Conservation (phyloP, 1,284 basidiomycete genomes). For the Sporisorium iseilematis-ciliati region DNA sequence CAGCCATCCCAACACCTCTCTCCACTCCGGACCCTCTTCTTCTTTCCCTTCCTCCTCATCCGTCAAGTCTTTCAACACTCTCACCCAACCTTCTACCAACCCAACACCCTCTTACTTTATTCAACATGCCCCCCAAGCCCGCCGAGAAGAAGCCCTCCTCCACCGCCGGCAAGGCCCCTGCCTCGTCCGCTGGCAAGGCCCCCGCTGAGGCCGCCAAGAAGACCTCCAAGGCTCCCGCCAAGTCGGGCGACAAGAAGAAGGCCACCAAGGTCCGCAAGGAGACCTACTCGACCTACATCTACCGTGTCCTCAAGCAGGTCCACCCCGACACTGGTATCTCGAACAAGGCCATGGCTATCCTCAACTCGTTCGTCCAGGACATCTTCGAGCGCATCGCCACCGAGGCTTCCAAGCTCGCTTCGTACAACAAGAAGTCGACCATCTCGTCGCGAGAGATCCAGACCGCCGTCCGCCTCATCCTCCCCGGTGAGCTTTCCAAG, state of each 20-base stretch:
- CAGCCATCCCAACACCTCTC: constrained; percentile 15
- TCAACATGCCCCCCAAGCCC: constrained; percentile 67
- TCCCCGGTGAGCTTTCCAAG: constrained; percentile 79
- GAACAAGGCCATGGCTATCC: constrained; percentile 72
- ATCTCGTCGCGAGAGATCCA: constrained; percentile 71
- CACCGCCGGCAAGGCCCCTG: constrained; percentile 74
- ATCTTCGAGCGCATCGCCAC: constrained; percentile 72
- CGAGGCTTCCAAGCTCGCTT: constrained; percentile 70
- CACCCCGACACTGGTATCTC: constrained; percentile 72
- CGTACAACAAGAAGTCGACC: constrained; percentile 70
- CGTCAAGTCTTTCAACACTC: constrained; percentile 29
- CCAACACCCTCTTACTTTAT: constrained; percentile 21
- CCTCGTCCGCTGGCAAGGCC: constrained; percentile 71
- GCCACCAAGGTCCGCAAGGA: constrained; percentile 76
- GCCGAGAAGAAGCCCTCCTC: constrained; percentile 74
- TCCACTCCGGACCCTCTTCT: constrained; percentile 26
- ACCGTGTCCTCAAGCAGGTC: constrained; percentile 76
- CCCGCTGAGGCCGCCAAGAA: constrained; percentile 76
- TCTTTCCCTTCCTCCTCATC: constrained; percentile 33
- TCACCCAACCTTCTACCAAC: constrained; percentile 21
- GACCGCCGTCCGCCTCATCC: constrained; percentile 69
- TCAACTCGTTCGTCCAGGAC: constrained; percentile 72
- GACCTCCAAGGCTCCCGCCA: constrained; percentile 70
- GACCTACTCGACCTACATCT: constrained; percentile 71
- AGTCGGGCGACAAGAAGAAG: constrained; percentile 76